A percentile compares a stretch with the other conserved stretches of the same genome.
Conservation (phyloP, 139 green algal genomes). For the Ostreobium quekettii region DNA sequence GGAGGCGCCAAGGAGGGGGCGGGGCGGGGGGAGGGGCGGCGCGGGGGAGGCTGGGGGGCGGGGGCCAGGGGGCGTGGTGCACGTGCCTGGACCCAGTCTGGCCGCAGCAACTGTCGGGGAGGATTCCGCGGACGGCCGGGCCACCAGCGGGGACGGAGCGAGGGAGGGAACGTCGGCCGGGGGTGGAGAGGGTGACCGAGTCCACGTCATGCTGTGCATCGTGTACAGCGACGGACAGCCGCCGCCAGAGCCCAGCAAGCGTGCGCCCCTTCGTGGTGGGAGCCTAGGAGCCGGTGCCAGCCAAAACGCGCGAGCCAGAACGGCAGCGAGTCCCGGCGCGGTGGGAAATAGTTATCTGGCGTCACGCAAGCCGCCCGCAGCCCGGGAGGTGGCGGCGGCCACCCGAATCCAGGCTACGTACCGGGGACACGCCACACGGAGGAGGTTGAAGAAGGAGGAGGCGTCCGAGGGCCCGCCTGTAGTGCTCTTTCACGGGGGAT, state of each 20-base stretch:
- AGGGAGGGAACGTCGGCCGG: not conserved
- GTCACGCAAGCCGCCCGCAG: no score
- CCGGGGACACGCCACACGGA: not conserved
- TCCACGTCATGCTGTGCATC: slow-evolving; percentile 2
- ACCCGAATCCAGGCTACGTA: not conserved
- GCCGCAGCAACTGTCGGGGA: no score
- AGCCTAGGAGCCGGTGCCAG: not conserved
- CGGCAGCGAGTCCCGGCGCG: no score
- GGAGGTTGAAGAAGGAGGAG: not conserved
- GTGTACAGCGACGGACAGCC: not conserved
- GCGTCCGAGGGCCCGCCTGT: not conserved
- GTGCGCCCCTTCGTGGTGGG: no score
- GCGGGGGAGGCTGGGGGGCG: no score
- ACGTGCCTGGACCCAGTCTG: no score
- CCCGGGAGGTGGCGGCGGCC: not conserved
- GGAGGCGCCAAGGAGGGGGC: not conserved
- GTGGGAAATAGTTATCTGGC: no score
- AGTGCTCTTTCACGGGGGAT: not conserved
- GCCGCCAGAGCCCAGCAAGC: not conserved
- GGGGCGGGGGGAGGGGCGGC: not conserved
- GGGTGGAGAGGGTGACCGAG: not conserved
- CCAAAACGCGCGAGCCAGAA: no score
- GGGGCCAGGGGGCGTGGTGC: no score
- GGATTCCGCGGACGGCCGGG: not conserved
- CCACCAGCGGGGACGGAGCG: not conserved